A percentile compares a stretch with the other conserved stretches of the same genome.
Evolutionary conservation across 2,329 filamentous ascomycete species (phyloP).

Genomic region (Byssochlamys sp.): DNA sequence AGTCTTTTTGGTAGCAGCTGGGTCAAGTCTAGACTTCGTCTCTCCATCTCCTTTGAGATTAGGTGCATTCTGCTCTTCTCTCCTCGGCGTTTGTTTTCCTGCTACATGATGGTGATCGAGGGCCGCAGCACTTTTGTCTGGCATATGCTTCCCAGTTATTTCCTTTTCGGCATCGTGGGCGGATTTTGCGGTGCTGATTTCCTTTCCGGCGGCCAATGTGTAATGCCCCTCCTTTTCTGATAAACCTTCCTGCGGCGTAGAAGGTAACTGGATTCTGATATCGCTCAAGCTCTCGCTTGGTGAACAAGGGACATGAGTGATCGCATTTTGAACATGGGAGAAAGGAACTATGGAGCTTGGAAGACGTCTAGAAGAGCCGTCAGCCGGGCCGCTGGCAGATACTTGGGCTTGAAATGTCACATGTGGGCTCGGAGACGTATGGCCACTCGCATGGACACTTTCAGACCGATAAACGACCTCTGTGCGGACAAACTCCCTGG

Average conservation of each 20-base stretch:
- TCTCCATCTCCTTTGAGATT: background rate
- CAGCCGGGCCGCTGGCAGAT: background rate
- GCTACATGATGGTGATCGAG: background rate
- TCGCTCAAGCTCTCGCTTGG: constrained; percentile 16
- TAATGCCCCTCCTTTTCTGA: constrained; percentile 1
- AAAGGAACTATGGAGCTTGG: constrained; percentile 23
- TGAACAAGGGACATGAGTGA: constrained; percentile 7
- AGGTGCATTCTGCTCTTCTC: background rate
- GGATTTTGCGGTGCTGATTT: background rate
- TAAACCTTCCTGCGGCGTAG: constrained; percentile 9
- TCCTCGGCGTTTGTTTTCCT: background rate
- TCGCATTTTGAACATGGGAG: constrained; percentile 16
- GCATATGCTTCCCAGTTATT: background rate
- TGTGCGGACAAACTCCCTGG: constrained; percentile 7
- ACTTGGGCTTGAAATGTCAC: background rate
- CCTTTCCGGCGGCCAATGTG: background rate
- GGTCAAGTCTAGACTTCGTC: background rate
- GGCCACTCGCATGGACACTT: constrained; percentile 6
- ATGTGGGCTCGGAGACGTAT: constrained; percentile 3
- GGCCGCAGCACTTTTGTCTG: background rate
- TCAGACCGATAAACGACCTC: constrained; percentile 12
- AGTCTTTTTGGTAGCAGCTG: background rate
- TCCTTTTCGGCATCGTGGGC: background rate
- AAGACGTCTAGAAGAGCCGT: constrained; percentile 3
- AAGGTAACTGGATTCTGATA: constrained; percentile 21